phyloP scores from a whole-genome alignment of 495 filamentous ascomycete species.

The Aspergillus ellipticus region DNA sequence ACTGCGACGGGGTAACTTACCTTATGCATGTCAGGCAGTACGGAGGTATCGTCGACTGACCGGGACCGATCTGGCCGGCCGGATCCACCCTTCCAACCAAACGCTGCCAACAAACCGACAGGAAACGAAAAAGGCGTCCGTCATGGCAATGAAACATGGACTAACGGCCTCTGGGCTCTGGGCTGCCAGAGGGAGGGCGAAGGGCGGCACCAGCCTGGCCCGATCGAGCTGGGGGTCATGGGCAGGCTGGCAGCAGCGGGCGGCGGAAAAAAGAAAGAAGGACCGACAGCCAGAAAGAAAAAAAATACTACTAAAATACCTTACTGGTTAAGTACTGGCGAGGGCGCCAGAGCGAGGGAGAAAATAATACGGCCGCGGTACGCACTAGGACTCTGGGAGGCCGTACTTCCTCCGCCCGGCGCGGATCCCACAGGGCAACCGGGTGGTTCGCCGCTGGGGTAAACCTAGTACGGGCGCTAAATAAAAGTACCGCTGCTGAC shows the following conservation, averaged over 20 bases:
- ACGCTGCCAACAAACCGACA: constrained; percentile 3
- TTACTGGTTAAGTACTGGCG: too few relatives aligned
- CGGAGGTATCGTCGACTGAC: neutral
- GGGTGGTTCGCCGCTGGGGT: constrained; percentile 20
- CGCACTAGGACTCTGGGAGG: neutral
- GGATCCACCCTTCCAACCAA: neutral
- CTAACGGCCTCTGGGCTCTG: too few relatives aligned
- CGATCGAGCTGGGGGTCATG: neutral
- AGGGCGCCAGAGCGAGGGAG: too few relatives aligned
- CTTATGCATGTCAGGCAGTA: neutral
- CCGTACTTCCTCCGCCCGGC: constrained; percentile 5
- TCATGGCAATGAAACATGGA: neutral
- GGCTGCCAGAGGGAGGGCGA: too few relatives aligned
- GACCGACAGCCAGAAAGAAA: constrained; percentile 3
- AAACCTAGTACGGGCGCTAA: constrained; percentile 14
- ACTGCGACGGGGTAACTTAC: neutral
- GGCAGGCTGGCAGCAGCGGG: too few relatives aligned
- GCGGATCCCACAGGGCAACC: constrained; percentile 21
- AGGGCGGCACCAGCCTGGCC: too few relatives aligned
- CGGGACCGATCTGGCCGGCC: neutral
- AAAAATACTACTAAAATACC: constrained; percentile 4
- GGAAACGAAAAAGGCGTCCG: neutral
- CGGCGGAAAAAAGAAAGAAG: neutral
- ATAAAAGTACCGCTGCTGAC: constrained; percentile 21
- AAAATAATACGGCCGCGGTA: too few relatives aligned